Percentiles rank a stretch among this genome's conserved stretches.
Evolutionary conservation across 2,329 filamentous ascomycete genomes (phyloP).

Genomic region (Ceratocystis smalleyi): DNA sequence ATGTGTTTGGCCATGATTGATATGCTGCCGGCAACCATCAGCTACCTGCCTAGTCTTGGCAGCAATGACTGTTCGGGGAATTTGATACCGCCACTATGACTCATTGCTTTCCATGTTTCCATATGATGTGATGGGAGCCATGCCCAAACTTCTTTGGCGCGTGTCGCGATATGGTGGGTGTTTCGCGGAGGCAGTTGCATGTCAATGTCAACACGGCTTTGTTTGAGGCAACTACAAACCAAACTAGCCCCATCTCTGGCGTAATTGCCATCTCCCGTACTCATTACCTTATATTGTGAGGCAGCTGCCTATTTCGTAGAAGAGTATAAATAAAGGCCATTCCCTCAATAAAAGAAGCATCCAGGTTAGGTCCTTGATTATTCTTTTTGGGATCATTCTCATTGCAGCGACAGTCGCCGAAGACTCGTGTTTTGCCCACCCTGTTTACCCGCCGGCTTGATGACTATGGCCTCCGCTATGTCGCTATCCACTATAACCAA

Average conservation of each 20-base stretch:
- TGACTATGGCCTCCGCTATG: neutral
- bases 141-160: too few species aligned
- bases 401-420: neutral
- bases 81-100: too few species aligned
- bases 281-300: neutral
- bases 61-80: too few species aligned
- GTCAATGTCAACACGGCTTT: neutral
- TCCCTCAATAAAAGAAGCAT: neutral
- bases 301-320: neutral
- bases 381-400: too few species aligned
- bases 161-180: too few species aligned
- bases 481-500: neutral
- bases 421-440: neutral
- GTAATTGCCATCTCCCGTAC: too few species aligned
- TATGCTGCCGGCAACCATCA: too few species aligned
- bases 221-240: neutral
- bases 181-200: neutral
- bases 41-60: too few species aligned
- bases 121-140: too few species aligned
- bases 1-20: too few species aligned
- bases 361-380: too few species aligned
- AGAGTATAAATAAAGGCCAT: neutral
- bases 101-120: too few species aligned
- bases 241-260: neutral
- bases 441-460: neutral